phyloP scores from a whole-genome alignment of 441 rosid species.

The Adansonia rubrostipa region DNA sequence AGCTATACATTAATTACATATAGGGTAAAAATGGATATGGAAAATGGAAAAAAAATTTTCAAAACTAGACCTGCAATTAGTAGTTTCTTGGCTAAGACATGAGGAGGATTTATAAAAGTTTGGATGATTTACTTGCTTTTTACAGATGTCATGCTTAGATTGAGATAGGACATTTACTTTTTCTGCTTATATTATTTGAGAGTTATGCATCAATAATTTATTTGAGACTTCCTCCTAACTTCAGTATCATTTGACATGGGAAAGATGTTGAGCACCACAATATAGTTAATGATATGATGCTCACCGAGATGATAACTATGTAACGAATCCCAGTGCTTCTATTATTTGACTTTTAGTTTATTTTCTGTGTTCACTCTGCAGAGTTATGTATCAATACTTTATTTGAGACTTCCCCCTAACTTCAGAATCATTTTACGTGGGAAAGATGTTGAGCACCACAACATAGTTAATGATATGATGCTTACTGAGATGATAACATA shows the following conservation, averaged over 20 bases:
- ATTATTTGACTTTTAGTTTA: not conserved
- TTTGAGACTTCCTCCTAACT: too few species aligned
- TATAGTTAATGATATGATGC: too few species aligned
- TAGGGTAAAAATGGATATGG: too few species aligned
- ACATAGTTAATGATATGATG: conserved; percentile 97
- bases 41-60: not conserved
- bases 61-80: not conserved
- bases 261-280: too few species aligned
- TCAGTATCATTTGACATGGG: too few species aligned
- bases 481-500: conserved; percentile 61
- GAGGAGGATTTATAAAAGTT: not conserved
- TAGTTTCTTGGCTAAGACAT: not conserved
- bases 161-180: not conserved
- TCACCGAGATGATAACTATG: too few species aligned
- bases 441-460: conserved; percentile 91
- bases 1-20: not conserved
- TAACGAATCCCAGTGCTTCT: too few species aligned
- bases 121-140: not conserved
- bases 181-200: not conserved
- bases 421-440: conserved; percentile 92
- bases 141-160: not conserved
- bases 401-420: conserved; percentile 75
- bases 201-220: too few species aligned
- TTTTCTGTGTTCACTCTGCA: conserved; percentile 37
- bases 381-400: conserved; percentile 92